These are phyloP conservation scores for Avena sativa DNA, from an alignment of 176 grass and related monocot genomes.

Conservation along the genomic window DNA sequence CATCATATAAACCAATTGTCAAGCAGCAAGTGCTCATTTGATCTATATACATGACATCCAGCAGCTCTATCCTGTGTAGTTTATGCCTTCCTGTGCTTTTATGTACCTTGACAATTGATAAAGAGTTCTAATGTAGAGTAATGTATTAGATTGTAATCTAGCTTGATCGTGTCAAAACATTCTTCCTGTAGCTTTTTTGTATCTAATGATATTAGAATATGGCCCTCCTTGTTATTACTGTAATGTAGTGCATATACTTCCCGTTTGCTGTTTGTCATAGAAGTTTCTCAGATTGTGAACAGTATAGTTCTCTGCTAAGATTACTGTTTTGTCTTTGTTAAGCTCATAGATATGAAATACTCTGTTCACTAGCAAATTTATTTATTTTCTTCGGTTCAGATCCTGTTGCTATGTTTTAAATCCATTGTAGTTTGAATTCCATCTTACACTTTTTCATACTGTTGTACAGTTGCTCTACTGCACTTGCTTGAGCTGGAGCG, in stretches of 20 bases:
- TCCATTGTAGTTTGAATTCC: background rate
- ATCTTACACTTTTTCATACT: constrained; percentile 5
- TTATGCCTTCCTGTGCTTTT: background rate
- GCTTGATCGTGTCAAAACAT: background rate
- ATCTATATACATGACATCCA: background rate
- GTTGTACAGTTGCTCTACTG: constrained; percentile 70
- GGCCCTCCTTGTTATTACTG: background rate
- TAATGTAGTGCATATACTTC: too few species aligned
- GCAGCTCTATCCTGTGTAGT: background rate
- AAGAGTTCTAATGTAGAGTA: background rate
- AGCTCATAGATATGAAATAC: background rate
- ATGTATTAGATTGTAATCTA: background rate
- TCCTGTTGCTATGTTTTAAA: background rate
- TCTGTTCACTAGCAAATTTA: background rate
- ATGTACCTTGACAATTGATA: background rate
- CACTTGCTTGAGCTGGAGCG: constrained; percentile 87
- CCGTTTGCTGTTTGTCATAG: background rate
- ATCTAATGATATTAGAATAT: too few species aligned
- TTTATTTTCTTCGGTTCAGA: background rate
- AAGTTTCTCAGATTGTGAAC: background rate
- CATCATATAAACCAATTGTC: background rate
- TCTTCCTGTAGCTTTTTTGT: background rate
- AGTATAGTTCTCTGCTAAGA: background rate
- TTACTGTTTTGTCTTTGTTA: background rate
- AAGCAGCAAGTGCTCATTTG: background rate